Conservation (phyloP, 768 basidiomycete genomes). For the Lactarius pseudohatsudake region DNA sequence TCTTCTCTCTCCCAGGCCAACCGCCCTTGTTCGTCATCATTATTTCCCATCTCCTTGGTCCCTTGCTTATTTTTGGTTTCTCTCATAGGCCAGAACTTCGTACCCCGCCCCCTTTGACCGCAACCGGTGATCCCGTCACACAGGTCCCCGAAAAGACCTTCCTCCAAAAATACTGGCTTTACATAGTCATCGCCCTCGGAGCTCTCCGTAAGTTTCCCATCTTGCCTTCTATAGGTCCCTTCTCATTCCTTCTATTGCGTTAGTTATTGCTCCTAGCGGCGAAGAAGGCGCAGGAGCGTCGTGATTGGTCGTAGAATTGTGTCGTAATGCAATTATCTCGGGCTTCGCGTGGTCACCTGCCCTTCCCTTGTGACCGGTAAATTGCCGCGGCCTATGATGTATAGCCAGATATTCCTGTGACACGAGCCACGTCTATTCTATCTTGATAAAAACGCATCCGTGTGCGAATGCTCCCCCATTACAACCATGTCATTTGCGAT, state of each 20-base stretch:
- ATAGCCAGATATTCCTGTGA: constrained; percentile 2
- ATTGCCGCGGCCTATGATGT: constrained; percentile 12
- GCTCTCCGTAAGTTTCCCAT: constrained; percentile 52
- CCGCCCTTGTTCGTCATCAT: constrained; percentile 56
- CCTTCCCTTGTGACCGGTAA: constrained; percentile 12
- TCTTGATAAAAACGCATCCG: constrained; percentile 1
- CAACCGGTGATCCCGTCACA: constrained; percentile 61
- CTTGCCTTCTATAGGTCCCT: neutral
- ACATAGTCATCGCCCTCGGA: constrained; percentile 58
- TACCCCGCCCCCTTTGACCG: constrained; percentile 62
- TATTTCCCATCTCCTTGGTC: constrained; percentile 14
- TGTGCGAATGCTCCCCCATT: neutral
- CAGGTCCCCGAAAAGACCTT: constrained; percentile 72
- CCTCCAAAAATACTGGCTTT: constrained; percentile 90
- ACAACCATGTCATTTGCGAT: constrained; percentile 37
- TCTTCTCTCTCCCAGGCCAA: constrained; percentile 43
- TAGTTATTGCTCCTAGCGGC: constrained; percentile 20
- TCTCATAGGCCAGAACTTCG: constrained; percentile 62
- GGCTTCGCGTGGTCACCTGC: constrained; percentile 5
- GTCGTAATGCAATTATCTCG: constrained; percentile 8
- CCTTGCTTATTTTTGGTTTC: neutral
- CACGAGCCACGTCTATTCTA: neutral
- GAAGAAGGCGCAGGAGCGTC: constrained; percentile 19
- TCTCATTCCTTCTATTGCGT: neutral
- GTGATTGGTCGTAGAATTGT: neutral